Percentiles rank a stretch among this genome's conserved stretches.
phyloP scores from a whole-genome alignment of 2,329 filamentous ascomycete genomes.

The Exophiala dermatitidis region DNA sequence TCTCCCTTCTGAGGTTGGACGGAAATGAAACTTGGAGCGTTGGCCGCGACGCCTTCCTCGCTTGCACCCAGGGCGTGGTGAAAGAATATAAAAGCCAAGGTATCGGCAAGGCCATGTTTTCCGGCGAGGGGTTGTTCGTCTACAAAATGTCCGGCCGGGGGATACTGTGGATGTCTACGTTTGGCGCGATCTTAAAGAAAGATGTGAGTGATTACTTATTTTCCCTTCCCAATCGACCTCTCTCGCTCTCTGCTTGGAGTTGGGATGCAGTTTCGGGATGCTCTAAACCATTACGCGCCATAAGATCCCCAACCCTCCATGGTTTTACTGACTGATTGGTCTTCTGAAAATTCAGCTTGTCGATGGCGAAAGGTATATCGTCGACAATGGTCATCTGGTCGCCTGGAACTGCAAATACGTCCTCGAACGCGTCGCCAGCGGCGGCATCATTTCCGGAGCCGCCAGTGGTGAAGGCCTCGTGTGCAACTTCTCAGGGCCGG shows the following conservation, averaged over 20 bases:
- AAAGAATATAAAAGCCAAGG: slow-evolving; percentile 83
- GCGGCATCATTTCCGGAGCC: slow-evolving; percentile 84
- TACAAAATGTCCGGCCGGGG: slow-evolving; percentile 78
- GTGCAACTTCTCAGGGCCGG: slow-evolving; percentile 87
- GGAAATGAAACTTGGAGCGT: slow-evolving; percentile 72
- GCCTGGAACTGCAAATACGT: slow-evolving; percentile 96
- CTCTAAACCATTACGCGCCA: too few relatives aligned
- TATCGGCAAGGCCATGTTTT: slow-evolving; percentile 85
- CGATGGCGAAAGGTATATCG: slow-evolving; percentile 75
- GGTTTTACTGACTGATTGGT: background rate
- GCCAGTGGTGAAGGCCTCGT: slow-evolving; percentile 80
- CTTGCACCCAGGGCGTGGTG: slow-evolving; percentile 75
- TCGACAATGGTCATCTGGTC: slow-evolving; percentile 88
- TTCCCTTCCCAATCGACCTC: too few relatives aligned
- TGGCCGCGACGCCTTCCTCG: slow-evolving; percentile 79
- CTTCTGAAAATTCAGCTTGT: slow-evolving; percentile 31
- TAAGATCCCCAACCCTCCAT: background rate
- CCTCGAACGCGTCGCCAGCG: slow-evolving; percentile 80
- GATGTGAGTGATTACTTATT: slow-evolving; percentile 55
- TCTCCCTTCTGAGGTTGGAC: slow-evolving; percentile 67
- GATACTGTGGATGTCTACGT: slow-evolving; percentile 81
- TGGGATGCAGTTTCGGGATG: too few relatives aligned
- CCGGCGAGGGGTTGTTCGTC: slow-evolving; percentile 83
- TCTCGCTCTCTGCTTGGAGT: too few relatives aligned
- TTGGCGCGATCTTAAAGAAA: slow-evolving; percentile 91